Evolutionary conservation across 2,329 filamentous ascomycete species (phyloP).

Genomic region (Aspergillus vadensis): DNA sequence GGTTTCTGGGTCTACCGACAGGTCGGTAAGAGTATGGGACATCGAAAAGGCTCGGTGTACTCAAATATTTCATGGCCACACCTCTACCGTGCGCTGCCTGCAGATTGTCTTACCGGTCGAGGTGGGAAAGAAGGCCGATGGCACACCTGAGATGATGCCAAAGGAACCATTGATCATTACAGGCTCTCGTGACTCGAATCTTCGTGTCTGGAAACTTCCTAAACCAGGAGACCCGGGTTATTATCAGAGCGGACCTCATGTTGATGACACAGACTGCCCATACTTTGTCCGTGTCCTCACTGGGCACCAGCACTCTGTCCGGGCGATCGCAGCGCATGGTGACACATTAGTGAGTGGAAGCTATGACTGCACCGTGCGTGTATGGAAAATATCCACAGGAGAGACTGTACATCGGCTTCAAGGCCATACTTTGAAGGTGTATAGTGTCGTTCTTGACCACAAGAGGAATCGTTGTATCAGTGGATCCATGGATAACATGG

Average conservation of each 20-base stretch:
- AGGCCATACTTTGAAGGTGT: conserved; percentile 91
- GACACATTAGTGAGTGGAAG: conserved; percentile 97
- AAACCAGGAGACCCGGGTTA: conserved; percentile 75
- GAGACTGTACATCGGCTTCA: conserved; percentile 80
- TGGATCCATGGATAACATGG: conserved; percentile 95
- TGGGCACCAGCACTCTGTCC: conserved; percentile 90
- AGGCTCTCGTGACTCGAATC: conserved; percentile 88
- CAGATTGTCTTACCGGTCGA: conserved; percentile 89
- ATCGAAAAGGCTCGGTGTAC: conserved; percentile 91
- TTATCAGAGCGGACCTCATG: conserved; percentile 76
- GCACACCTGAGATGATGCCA: conserved; percentile 81
- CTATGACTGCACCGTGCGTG: conserved; percentile 91
- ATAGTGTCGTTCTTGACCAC: conserved; percentile 92
- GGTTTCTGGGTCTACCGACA: conserved; percentile 93
- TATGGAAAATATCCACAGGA: conserved; percentile 97
- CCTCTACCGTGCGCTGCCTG: conserved; percentile 91
- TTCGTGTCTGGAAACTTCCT: conserved; percentile 92
- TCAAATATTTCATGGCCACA: conserved; percentile 96
- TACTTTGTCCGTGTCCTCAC: conserved; percentile 88
- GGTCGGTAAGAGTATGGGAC: conserved; percentile 99
- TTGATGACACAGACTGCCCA: conserved; percentile 75
- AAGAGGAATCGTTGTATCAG: conserved; percentile 94
- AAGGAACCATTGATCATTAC: conserved; percentile 96
- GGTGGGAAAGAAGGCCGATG: conserved; percentile 70
- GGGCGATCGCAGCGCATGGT: conserved; percentile 90